Percentiles rank a stretch among this genome's conserved stretches.
Evolutionary conservation across 106 monocot species (phyloP).

Genomic region (Apostasia ramifera): DNA sequence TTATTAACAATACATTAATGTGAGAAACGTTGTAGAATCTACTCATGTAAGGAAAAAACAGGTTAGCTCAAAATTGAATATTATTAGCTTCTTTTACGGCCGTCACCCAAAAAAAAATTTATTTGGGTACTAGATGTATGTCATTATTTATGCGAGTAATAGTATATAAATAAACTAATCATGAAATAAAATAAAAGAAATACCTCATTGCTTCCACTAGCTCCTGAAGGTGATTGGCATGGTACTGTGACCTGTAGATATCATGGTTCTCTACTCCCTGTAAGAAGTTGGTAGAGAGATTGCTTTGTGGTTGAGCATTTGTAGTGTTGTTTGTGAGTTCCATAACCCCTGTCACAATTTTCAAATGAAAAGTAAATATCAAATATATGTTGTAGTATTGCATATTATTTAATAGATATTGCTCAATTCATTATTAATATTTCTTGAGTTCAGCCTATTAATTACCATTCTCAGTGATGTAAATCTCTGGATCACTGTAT

Average conservation of each 20-base stretch:
- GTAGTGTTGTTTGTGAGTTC: too few relatives aligned
- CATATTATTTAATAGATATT: not conserved
- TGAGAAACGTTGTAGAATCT: not conserved
- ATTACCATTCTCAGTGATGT: slow-evolving; percentile 23
- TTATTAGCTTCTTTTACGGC: not conserved
- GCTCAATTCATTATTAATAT: not conserved
- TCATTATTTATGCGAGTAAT: not conserved
- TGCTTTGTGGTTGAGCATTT: too few relatives aligned
- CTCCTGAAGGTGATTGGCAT: not conserved
- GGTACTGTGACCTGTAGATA: not conserved
- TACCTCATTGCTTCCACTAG: not conserved
- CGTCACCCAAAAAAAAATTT: not conserved
- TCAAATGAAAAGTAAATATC: not conserved
- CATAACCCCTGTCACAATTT: too few relatives aligned
- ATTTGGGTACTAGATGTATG: too few relatives aligned
- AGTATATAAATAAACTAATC: not conserved
- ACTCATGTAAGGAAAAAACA: not conserved
- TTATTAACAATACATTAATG: too few relatives aligned
- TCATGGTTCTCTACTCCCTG: not conserved
- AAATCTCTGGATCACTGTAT: slow-evolving; percentile 11
- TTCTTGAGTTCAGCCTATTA: not conserved
- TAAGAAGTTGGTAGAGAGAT: too few relatives aligned
- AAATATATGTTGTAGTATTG: too few relatives aligned
- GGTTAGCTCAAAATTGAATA: not conserved
- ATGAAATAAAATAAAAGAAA: not conserved